Base-by-base conservation (phyloP, 495 filamentous ascomycete species). In the Apiosordaria backusii region DNA sequence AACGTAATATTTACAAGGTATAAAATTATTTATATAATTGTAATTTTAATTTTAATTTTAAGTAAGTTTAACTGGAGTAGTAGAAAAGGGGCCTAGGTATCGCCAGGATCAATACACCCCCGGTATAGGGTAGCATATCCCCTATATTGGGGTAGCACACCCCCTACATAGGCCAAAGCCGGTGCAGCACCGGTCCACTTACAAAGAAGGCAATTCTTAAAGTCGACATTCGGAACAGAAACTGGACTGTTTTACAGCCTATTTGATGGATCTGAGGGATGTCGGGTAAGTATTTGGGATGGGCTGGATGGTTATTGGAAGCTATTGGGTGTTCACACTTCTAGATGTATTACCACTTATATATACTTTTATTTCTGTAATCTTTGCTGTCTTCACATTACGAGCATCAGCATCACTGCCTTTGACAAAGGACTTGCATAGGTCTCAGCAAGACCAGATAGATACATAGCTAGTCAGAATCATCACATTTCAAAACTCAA, bases 171-270 rank as follows among this genome's bases (percentile, higher is more conserved):
- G 50, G 50, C 50, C 50, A 54, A 54, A 54, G 50, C 50, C 4
- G 50, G 50, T 54, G 50, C 50, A 18, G 50, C 4, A 18, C 50
- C 18, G 16, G 50, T 23, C 18, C 50, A 54, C 50, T 54, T 15
- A 54, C 4, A 15, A 54, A 54, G 50, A 54, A 54, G 50, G 50
- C 50, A 54, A 54, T 54, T 54, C 50, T 54, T 15, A 54, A 54
- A 54, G 16, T 54, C 50, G 50, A 54, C 50, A 54, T 54, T 54
- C 50, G 50, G 16, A 54, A 54, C 50, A 54, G 50, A 1, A 54
- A 54, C 4, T 54, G 6, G 50, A 22, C 50, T 54, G 50, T 54
- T 54, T 54, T n/a, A n/a, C n/a, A n/a, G n/a, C n/a, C n/a, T n/a
- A n/a, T n/a, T n/a, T n/a, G n/a, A n/a, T n/a, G n/a, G n/a, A n/a